Conservation (phyloP, 177 flowering plant species). For the Vitis hybrid region DNA sequence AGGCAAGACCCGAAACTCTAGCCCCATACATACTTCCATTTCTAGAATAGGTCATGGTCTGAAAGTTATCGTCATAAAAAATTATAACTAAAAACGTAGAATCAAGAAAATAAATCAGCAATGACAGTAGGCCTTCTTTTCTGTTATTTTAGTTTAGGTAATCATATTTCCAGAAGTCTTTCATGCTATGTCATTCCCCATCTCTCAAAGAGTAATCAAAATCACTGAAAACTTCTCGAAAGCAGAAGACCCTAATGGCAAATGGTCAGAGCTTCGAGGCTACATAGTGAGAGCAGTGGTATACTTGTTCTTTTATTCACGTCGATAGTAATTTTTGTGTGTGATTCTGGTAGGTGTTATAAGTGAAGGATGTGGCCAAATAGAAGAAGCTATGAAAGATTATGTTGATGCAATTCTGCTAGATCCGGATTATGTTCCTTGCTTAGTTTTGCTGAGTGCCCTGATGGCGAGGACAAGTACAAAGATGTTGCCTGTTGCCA, state of each 20-base stretch:
- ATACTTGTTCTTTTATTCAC: not conserved
- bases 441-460: slow-evolving; percentile 61
- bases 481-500: slow-evolving; percentile 64
- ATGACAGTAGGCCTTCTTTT: too few species aligned
- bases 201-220: too few species aligned
- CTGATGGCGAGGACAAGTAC: slow-evolving; percentile 53
- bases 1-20: slow-evolving; percentile 50
- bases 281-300: too few species aligned
- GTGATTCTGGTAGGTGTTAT: slow-evolving; percentile 49
- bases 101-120: too few species aligned
- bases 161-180: too few species aligned
- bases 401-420: slow-evolving; percentile 52
- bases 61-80: not conserved
- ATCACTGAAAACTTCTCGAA: too few species aligned
- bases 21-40: not conserved
- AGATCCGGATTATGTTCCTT: slow-evolving; percentile 67
- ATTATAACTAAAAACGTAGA: too few species aligned
- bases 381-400: slow-evolving; percentile 54
- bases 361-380: slow-evolving; percentile 57
- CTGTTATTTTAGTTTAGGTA: too few species aligned
- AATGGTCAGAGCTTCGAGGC: too few species aligned
- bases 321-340: not conserved
- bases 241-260: too few species aligned
- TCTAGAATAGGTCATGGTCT: not conserved
- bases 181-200: too few species aligned